A percentile compares a stretch with the other conserved stretches of the same genome.
Evolutionary conservation across 208 protist genomes (phyloP).

Genomic region (Strigomonas culicis): DNA sequence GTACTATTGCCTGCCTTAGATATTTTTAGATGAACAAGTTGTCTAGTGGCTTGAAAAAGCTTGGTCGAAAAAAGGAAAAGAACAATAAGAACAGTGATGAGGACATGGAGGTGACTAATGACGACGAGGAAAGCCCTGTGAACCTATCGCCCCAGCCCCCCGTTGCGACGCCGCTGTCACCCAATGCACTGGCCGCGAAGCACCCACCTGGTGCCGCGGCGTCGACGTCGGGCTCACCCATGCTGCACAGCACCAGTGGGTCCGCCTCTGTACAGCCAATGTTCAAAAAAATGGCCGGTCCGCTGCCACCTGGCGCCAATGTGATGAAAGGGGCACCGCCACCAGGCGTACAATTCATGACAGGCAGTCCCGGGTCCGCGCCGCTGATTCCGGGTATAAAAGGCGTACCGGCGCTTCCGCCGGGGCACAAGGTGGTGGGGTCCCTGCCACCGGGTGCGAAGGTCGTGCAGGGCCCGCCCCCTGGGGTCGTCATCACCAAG

Average conservation of each 20-base stretch:
- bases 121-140: background rate
- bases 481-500: conserved; percentile 9
- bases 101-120: background rate
- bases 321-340: conserved; percentile 46
- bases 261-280: conserved; percentile 5
- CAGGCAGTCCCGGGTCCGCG: background rate
- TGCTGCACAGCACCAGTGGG: too few relatives aligned
- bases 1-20: too few relatives aligned
- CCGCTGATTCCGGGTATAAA: too few relatives aligned
- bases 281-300: conserved; percentile 11
- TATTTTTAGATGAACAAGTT: background rate
- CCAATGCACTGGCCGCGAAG: conserved; percentile 4
- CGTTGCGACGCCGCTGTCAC: conserved; percentile 7
- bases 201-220: conserved; percentile 5
- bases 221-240: background rate
- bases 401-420: too few relatives aligned
- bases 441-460: conserved; percentile 11
- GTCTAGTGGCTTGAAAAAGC: conserved; percentile 11
- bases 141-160: background rate
- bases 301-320: conserved; percentile 33
- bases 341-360: conserved; percentile 31
- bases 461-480: conserved; percentile 16
- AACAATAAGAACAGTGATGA: conserved; percentile 6
- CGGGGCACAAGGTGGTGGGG: background rate
- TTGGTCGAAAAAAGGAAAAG: conserved; percentile 8